phyloP scores from a whole-genome alignment of 371 early-diverging fungal genomes.

The Phascolomyces articulosus region DNA sequence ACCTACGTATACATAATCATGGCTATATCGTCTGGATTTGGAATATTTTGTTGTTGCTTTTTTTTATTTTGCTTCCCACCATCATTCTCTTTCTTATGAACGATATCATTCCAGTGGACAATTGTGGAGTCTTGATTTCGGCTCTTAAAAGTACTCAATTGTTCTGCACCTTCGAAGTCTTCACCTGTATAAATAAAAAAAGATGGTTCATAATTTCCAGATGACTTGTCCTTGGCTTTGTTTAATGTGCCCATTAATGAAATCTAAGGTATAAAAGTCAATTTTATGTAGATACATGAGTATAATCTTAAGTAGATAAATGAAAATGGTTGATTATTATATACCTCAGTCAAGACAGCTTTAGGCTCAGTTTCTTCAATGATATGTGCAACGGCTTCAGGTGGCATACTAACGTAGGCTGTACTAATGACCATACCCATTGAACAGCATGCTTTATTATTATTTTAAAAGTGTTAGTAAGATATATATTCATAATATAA shows the following conservation, averaged over 20 bases:
- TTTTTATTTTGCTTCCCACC: slow-evolving; percentile 33
- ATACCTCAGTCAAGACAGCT: slow-evolving; percentile 75
- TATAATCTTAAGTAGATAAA: not conserved
- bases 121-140: slow-evolving; percentile 15
- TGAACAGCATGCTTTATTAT: slow-evolving; percentile 65
- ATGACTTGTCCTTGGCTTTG: slow-evolving; percentile 28
- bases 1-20: slow-evolving; percentile 78
- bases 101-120: slow-evolving; percentile 33
- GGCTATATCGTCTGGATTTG: slow-evolving; percentile 72
- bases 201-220: slow-evolving; percentile 23
- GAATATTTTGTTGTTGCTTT: slow-evolving; percentile 23
- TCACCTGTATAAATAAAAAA: slow-evolving; percentile 41
- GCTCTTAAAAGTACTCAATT: slow-evolving; percentile 26
- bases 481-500: too few relatives aligned
- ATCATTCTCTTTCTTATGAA: slow-evolving; percentile 8
- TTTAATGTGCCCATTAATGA: slow-evolving; percentile 34
- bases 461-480: too few relatives aligned
- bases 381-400: slow-evolving; percentile 73
- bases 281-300: not conserved
- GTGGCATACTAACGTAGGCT: slow-evolving; percentile 90
- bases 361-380: slow-evolving; percentile 74
- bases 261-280: slow-evolving; percentile 17
- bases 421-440: slow-evolving; percentile 80
- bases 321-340: too few relatives aligned
- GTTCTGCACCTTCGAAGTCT: slow-evolving; percentile 35